Conservation (phyloP, 306 rosid species). For the Vachellia pachyceras region DNA sequence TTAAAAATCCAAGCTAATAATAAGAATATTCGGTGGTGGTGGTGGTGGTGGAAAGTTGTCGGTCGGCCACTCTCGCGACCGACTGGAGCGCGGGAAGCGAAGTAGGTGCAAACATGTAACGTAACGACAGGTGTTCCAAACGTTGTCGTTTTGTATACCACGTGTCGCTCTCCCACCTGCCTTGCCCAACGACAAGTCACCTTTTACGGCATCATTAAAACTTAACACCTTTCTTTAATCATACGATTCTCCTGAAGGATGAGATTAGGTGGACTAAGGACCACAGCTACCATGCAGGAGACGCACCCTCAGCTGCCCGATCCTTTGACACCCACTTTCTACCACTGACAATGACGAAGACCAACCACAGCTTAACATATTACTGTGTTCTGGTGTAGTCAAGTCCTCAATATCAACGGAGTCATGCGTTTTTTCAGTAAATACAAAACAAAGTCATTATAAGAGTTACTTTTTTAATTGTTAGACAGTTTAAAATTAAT, state of each 20-base stretch:
- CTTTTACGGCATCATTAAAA: neutral
- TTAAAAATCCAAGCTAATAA: neutral
- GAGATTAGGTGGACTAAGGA: conserved; percentile 5
- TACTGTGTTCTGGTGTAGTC: too few relatives aligned
- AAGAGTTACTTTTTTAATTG: too few relatives aligned
- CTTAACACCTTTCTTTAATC: neutral
- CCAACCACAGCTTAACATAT: too few relatives aligned
- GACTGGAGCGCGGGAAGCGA: too few relatives aligned
- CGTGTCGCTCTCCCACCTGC: conserved; percentile 4
- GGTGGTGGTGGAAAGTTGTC: neutral
- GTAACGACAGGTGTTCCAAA: too few relatives aligned
- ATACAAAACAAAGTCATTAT: too few relatives aligned
- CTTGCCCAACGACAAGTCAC: neutral
- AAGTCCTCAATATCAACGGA: too few relatives aligned
- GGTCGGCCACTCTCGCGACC: neutral
- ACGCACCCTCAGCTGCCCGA: neutral
- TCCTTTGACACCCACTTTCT: neutral
- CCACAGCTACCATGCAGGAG: neutral
- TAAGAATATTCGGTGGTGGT: neutral
- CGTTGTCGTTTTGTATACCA: neutral
- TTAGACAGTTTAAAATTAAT: too few relatives aligned
- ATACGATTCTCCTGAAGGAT: neutral
- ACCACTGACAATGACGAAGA: neutral
- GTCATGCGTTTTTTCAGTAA: too few relatives aligned
- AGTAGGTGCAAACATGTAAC: neutral